A percentile compares a stretch with the other conserved stretches of the same genome.
phyloP scores from a whole-genome alignment of 2,329 filamentous ascomycete genomes.

The Ascochyta fabae region DNA sequence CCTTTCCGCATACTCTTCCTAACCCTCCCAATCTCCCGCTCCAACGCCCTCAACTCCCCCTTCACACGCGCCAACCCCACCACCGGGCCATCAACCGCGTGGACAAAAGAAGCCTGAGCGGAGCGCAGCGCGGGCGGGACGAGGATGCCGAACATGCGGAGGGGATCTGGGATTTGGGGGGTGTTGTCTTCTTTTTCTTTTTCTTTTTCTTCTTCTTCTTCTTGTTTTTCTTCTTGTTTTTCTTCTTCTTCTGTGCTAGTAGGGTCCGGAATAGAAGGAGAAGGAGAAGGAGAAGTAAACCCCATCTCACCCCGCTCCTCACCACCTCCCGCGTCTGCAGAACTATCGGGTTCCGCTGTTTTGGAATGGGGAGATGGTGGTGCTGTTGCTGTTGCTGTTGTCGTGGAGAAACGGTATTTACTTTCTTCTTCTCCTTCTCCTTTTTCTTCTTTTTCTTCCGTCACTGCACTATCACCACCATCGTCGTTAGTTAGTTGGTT shows the following conservation, averaged over 20 bases:
- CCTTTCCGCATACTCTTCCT: conserved; percentile 45
- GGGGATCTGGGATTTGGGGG: conserved; percentile 56
- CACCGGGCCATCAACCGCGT: conserved; percentile 64
- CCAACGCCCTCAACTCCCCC: conserved; percentile 67
- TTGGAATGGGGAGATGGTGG: background rate
- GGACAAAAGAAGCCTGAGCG: conserved; percentile 66
- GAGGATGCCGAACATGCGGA: conserved; percentile 63
- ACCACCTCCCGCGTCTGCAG: no score
- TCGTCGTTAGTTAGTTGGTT: no score
- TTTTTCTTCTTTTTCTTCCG: background rate
- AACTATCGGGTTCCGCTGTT: background rate
- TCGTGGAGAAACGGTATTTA: no score
- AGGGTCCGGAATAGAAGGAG: no score
- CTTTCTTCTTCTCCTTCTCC: background rate
- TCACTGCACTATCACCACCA: no score
- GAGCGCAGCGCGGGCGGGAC: conserved; percentile 57
- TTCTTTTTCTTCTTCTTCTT: no score
- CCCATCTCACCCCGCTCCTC: no score
- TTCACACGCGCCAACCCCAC: conserved; percentile 64
- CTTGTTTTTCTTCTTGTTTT: background rate
- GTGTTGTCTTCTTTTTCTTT: conserved; percentile 1
- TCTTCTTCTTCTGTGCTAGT: background rate
- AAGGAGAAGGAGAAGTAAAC: no score
- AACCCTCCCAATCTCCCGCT: conserved; percentile 70
- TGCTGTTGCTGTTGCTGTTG: no score